These are phyloP conservation scores for Penicillium odoratum DNA, from an alignment of 495 filamentous ascomycete genomes.

Conservation along the genomic window DNA sequence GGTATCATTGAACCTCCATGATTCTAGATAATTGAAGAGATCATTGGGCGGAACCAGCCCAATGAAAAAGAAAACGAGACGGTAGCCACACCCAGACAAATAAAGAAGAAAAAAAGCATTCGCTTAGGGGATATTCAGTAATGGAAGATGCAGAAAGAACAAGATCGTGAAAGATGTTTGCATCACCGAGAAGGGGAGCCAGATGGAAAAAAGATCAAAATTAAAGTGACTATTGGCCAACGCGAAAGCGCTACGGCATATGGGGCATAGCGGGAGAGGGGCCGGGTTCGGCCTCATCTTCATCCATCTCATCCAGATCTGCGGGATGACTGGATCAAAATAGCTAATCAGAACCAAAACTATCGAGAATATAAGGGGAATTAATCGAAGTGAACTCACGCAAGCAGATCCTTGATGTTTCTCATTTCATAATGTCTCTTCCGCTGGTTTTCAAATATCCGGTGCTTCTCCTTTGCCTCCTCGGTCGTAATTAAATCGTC, in stretches of 20 bases:
- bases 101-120: neutral
- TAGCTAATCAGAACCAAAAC: neutral
- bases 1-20: neutral
- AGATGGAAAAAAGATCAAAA: conserved; percentile 1
- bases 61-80: neutral
- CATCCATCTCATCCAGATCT: conserved; percentile 53
- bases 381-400: conserved; percentile 47
- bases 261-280: conserved; percentile 36
- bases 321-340: conserved; percentile 43
- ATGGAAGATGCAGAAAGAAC: conserved; percentile 11
- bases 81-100: neutral
- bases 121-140: conserved; percentile 3
- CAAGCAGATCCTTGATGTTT: conserved; percentile 85
- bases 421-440: conserved; percentile 99
- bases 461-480: conserved; percentile 87
- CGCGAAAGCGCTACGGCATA: conserved; percentile 34
- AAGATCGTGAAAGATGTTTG: conserved; percentile 9
- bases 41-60: neutral
- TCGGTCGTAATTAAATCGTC: conserved; percentile 61
- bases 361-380: neutral
- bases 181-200: conserved; percentile 3
- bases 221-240: conserved; percentile 15
- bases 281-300: conserved; percentile 36
- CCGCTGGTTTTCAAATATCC: conserved; percentile 82
- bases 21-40: neutral